phyloP scores from a whole-genome alignment of 805 yeast genomes.

The Candida ovalis region DNA sequence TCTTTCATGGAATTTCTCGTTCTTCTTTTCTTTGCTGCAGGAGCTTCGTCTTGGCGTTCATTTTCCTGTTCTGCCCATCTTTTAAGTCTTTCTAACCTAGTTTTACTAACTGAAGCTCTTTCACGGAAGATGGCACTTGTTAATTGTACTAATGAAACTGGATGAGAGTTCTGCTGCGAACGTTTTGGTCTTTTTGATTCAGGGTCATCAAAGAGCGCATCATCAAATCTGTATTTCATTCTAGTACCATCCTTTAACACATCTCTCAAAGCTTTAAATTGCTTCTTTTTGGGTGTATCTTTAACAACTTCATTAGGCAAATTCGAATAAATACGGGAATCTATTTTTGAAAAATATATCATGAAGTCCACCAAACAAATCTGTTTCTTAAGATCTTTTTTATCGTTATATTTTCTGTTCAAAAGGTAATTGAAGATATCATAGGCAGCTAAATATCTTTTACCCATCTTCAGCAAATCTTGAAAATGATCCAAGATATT shows the following conservation, averaged over 20 bases:
- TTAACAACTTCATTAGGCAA: slow-evolving; percentile 22
- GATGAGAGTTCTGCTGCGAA: not conserved
- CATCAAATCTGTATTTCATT: slow-evolving; percentile 21
- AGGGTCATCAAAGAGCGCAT: slow-evolving; percentile 1
- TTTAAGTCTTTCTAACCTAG: not conserved
- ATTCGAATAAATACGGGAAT: slow-evolving; percentile 15
- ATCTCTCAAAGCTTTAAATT: slow-evolving; percentile 11
- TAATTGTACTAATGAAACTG: slow-evolving; percentile 14
- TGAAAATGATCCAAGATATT: slow-evolving; percentile 11
- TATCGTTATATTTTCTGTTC: not conserved
- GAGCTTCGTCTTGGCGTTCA: not conserved
- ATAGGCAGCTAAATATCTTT: slow-evolving; percentile 12
- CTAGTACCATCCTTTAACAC: slow-evolving; percentile 16
- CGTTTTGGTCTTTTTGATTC: slow-evolving; percentile 3
- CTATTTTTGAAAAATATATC: slow-evolving; percentile 19
- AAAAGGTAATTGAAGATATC: slow-evolving; percentile 15
- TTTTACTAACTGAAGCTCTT: not conserved
- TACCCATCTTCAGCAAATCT: slow-evolving; percentile 15
- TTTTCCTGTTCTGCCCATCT: not conserved
- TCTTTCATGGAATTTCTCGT: not conserved
- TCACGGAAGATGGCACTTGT: slow-evolving; percentile 14
- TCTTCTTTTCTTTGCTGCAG: not conserved
- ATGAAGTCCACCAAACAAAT: slow-evolving; percentile 25
- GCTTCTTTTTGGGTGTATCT: slow-evolving; percentile 2
- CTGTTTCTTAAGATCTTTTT: slow-evolving; percentile 12